Conservation (phyloP, 1,139 yeast genomes). For the Debaryomyces psychrophilus region DNA sequence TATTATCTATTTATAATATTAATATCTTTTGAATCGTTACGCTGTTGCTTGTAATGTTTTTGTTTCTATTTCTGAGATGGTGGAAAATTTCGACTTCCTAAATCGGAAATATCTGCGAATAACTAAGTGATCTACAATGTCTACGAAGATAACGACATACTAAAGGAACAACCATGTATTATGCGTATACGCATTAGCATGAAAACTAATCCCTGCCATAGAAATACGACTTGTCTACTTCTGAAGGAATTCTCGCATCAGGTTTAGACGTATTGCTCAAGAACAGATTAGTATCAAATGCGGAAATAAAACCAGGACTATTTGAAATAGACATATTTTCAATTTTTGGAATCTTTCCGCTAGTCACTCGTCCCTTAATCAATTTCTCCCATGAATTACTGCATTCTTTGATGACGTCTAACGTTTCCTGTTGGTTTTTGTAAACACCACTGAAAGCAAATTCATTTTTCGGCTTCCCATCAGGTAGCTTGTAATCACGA, state of each 20-base stretch:
- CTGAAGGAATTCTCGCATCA: slow-evolving; percentile 34
- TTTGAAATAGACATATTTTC: slow-evolving; percentile 64
- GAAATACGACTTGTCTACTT: slow-evolving; percentile 21
- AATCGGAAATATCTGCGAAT: slow-evolving; percentile 10
- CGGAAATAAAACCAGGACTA: slow-evolving; percentile 41
- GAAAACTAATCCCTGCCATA: neutral
- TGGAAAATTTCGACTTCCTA: slow-evolving; percentile 13
- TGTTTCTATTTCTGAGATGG: slow-evolving; percentile 8
- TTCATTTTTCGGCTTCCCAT: slow-evolving; percentile 84
- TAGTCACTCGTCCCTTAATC: slow-evolving; percentile 51
- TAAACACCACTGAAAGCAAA: slow-evolving; percentile 86
- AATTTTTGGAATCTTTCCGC: slow-evolving; percentile 51
- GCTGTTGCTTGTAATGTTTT: slow-evolving; percentile 3
- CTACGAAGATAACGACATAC: neutral
- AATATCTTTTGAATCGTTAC: neutral
- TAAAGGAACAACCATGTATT: neutral
- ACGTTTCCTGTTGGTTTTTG: slow-evolving; percentile 72
- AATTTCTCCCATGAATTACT: slow-evolving; percentile 72
- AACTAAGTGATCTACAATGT: neutral
- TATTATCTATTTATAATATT: neutral
- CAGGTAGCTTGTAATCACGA: slow-evolving; percentile 87
- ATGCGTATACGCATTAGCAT: neutral
- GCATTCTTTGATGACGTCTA: slow-evolving; percentile 71
- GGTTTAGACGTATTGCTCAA: slow-evolving; percentile 21
- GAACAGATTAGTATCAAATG: slow-evolving; percentile 22